Evolutionary conservation across 2,329 filamentous ascomycete genomes (phyloP), one percentile per base, ranked within the genome.

Genomic region (Neopestalotiopsis rosae): DNA sequence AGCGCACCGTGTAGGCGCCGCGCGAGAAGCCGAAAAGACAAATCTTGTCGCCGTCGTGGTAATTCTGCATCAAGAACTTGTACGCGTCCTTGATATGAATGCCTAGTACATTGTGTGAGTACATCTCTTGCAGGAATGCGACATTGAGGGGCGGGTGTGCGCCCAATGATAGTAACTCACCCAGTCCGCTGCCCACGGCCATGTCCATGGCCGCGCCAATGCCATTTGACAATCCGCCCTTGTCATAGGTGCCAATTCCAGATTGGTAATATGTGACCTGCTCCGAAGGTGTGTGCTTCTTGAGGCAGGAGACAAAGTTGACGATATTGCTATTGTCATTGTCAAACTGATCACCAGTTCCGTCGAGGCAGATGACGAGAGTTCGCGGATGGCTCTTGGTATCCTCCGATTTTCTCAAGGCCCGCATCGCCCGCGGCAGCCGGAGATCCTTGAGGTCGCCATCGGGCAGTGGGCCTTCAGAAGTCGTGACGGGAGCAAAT

Each of bases 1-100:
- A 87, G 4, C 85, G 80, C 17, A 84, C 84, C 1, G 85, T 87
- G 66, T 87, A 87, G 5, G 84, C 82, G 14, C 83, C 84, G 68
- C 84, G 76, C 0, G 83, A 85, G 74, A 86, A 86, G 3, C 84
- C 84, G 30, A 86, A 81, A 20, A 86, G 78, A 71, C 81, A 86
- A 30, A 86, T 85, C 59, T 82, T 81, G 69, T 86, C 83, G 24
- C 81, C 82, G 38, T 83, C 81, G 0, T 74, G 75, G 67, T 85
- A 86, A 66, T 83, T 85, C 42, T 84, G 76, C 84, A 86, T 86
- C 7, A 86, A 70, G 61, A 86, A 86, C 71, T 80, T 69, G 69
- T 82, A 82, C 2, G 80, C 80, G 69, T 81, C 81, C 67, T 77
- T 76, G 61, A 83, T 75, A 66, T 83, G 81, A 20, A 80, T 76